Evolutionary conservation across 345 rosid genomes (phyloP).

Genomic region (Pistacia integerrima): DNA sequence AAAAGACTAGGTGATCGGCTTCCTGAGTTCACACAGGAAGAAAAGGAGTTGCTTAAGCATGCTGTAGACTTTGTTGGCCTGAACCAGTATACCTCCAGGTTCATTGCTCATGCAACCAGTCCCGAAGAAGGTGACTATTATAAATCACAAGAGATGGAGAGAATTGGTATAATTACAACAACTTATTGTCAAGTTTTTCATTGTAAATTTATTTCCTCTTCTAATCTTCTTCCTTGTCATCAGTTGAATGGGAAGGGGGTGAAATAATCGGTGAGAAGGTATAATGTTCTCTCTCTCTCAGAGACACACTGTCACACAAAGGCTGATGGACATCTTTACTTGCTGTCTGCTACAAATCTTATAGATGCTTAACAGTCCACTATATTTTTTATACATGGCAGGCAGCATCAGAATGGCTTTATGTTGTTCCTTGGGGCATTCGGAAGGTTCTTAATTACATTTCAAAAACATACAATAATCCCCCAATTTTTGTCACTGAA

Average conservation of each 20-base stretch:
- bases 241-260: conserved; percentile 81
- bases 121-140: conserved; percentile 51
- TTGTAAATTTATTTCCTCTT: background rate
- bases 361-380: background rate
- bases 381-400: conserved; percentile 38
- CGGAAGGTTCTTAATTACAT: conserved; percentile 70
- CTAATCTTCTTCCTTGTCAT: conserved; percentile 21
- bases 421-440: conserved; percentile 90
- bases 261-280: conserved; percentile 84
- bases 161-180: conserved; percentile 46
- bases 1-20: conserved; percentile 63
- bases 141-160: conserved; percentile 64
- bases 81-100: conserved; percentile 86
- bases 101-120: conserved; percentile 54
- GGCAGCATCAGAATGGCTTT: conserved; percentile 97
- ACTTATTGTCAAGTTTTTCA: background rate
- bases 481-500: conserved; percentile 72
- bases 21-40: conserved; percentile 75
- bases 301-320: background rate
- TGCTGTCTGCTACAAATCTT: background rate
- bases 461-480: conserved; percentile 57
- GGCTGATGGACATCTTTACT: background rate
- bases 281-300: conserved; percentile 10
- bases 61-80: conserved; percentile 81
- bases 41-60: conserved; percentile 54